These are phyloP conservation scores for Tuber magnatum DNA, from an alignment of 495 filamentous ascomycete species.

Conservation along the genomic window DNA sequence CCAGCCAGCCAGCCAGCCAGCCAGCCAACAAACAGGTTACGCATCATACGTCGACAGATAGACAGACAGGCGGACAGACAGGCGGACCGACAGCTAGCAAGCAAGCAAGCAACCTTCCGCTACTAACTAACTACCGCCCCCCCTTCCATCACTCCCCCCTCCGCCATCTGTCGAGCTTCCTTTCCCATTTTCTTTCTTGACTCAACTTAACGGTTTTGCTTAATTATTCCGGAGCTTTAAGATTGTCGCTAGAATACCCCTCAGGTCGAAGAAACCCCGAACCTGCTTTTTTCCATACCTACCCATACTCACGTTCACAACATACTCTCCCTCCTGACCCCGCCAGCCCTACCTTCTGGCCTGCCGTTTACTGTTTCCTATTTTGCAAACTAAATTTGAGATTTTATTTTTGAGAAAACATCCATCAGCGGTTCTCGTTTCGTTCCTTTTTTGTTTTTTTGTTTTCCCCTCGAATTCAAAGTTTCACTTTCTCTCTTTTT, in stretches of 20 bases:
- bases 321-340: conserved; percentile 8
- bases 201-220: background rate
- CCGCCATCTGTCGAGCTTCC: background rate
- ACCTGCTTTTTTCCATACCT: background rate
- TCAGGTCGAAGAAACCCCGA: background rate
- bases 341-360: conserved; percentile 13
- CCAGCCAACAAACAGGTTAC: conserved; percentile 1
- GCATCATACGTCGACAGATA: background rate
- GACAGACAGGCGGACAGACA: background rate
- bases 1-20: too few relatives aligned
- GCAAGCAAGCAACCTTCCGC: background rate
- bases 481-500: conserved; percentile 6
- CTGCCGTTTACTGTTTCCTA: background rate
- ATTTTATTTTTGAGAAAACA: conserved; percentile 2
- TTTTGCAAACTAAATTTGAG: conserved; percentile 2
- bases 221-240: background rate
- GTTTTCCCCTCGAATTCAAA: background rate
- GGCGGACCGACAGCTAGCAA: conserved; percentile 1
- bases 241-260: background rate
- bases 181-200: background rate
- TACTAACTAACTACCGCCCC: background rate
- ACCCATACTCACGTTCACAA: background rate
- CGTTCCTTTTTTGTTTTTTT: conserved; percentile 10
- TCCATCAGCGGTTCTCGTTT: background rate
- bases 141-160: background rate